phyloP scores from a whole-genome alignment of 2,329 filamentous ascomycete species.

The Cephalotrichum gorgonifer region DNA sequence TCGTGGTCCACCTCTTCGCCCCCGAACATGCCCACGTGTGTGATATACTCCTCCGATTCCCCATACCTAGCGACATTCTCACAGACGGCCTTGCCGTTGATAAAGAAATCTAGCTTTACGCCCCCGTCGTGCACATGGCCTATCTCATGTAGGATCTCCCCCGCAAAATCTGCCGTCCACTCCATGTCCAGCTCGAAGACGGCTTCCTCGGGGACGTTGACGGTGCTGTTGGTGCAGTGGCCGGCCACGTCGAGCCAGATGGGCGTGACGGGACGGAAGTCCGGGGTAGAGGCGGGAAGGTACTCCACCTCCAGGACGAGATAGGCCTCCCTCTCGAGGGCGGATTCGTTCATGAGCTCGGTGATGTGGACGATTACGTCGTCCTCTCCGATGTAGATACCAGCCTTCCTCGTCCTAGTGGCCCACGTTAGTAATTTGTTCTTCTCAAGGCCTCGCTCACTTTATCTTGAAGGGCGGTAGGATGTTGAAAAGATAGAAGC shows the following conservation, averaged over 20 bases:
- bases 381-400: constrained; percentile 10
- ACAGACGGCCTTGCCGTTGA: constrained; percentile 4
- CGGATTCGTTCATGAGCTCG: constrained; percentile 13
- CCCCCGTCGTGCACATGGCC: constrained; percentile 7
- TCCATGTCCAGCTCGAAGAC: constrained; percentile 1
- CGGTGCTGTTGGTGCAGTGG: constrained; percentile 10
- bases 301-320: constrained; percentile 13
- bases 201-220: constrained; percentile 6
- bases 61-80: constrained; percentile 1
- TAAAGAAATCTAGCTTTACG: background rate
- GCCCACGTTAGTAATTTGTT: background rate
- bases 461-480: background rate
- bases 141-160: background rate
- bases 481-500: background rate
- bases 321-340: constrained; percentile 7
- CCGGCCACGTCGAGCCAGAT: constrained; percentile 16
- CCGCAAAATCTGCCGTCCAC: constrained; percentile 1
- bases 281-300: constrained; percentile 6
- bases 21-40: constrained; percentile 6
- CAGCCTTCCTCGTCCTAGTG: constrained; percentile 10
- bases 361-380: constrained; percentile 7
- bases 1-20: background rate
- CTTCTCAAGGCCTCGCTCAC: background rate
- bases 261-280: constrained; percentile 9
- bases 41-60: constrained; percentile 3